phyloP scores from a whole-genome alignment of 2,329 filamentous ascomycete genomes.

The Polychaeton citri region DNA sequence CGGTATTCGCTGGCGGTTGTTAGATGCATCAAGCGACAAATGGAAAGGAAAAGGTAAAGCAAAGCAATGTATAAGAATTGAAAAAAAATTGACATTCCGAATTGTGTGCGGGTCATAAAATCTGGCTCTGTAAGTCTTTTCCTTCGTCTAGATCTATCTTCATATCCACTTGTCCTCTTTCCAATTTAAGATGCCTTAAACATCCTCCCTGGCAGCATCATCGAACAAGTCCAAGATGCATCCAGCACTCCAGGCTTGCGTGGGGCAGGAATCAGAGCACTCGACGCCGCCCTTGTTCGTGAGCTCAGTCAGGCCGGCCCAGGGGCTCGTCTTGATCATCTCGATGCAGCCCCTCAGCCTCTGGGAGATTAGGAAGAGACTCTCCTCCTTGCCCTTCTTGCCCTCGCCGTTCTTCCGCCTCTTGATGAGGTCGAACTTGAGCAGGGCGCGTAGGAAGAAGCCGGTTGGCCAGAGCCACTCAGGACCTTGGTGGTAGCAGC shows the following conservation, averaged over 20 bases:
- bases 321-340: slow-evolving; percentile 64
- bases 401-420: slow-evolving; percentile 38
- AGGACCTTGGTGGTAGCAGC: slow-evolving; percentile 96
- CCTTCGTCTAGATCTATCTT: too few relatives aligned
- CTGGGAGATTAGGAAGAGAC: slow-evolving; percentile 86
- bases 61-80: too few relatives aligned
- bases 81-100: too few relatives aligned
- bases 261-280: slow-evolving; percentile 86
- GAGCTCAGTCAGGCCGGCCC: slow-evolving; percentile 85
- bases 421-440: slow-evolving; percentile 76
- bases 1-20: too few relatives aligned
- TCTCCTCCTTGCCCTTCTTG: slow-evolving; percentile 60
- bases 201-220: slow-evolving; percentile 44
- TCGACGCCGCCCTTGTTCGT: slow-evolving; percentile 78
- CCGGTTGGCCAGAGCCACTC: slow-evolving; percentile 98
- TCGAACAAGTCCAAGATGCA: slow-evolving; percentile 94
- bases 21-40: too few relatives aligned
- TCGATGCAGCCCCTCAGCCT: slow-evolving; percentile 73
- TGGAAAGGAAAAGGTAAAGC: too few relatives aligned
- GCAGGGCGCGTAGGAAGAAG: slow-evolving; percentile 81
- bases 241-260: slow-evolving; percentile 90
- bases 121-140: too few relatives aligned
- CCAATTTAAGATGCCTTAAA: too few relatives aligned
- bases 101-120: too few relatives aligned
- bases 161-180: too few relatives aligned